Conservation (phyloP, 305 asterid genomes). For the Plantago lanceolata region DNA sequence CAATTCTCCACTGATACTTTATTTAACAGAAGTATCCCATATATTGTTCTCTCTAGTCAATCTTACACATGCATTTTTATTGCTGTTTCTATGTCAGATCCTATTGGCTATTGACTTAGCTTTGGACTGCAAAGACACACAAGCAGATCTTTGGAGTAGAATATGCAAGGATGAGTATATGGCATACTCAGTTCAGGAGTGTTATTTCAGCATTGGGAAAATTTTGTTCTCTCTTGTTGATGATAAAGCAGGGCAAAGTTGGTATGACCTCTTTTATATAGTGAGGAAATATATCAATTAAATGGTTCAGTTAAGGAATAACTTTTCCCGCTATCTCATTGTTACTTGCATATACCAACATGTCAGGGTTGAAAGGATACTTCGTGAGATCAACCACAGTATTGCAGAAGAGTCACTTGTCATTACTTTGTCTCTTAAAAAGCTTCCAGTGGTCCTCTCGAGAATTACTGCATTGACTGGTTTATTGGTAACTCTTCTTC, state of each 20-base stretch:
- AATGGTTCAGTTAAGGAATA: too few relatives aligned
- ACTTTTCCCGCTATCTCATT: background rate
- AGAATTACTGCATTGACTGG: constrained; percentile 96
- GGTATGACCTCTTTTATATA: constrained; percentile 41
- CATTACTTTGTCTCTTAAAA: constrained; percentile 64
- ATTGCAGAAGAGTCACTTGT: constrained; percentile 81
- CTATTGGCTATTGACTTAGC: constrained; percentile 94
- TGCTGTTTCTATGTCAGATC: constrained; percentile 47
- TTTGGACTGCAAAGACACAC: constrained; percentile 94
- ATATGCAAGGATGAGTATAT: constrained; percentile 90
- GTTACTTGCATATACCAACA: constrained; percentile 15
- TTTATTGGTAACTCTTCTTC: constrained; percentile 60
- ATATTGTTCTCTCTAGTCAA: constrained; percentile 19
- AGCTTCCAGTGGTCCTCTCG: constrained; percentile 79
- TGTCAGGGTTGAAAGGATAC: constrained; percentile 91
- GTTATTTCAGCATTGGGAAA: constrained; percentile 85
- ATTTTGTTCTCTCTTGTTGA: constrained; percentile 68
- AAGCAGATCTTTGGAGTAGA: constrained; percentile 86
- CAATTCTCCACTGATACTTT: constrained; percentile 17
- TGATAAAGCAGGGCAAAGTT: constrained; percentile 95
- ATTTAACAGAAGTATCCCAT: constrained; percentile 18
- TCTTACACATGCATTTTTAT: constrained; percentile 1
- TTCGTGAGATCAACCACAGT: constrained; percentile 84
- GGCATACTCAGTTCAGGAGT: constrained; percentile 98
- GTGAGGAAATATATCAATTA: constrained; percentile 6